phyloP scores from a whole-genome alignment of 176 grass and related monocot species.

The Themeda triandra region DNA sequence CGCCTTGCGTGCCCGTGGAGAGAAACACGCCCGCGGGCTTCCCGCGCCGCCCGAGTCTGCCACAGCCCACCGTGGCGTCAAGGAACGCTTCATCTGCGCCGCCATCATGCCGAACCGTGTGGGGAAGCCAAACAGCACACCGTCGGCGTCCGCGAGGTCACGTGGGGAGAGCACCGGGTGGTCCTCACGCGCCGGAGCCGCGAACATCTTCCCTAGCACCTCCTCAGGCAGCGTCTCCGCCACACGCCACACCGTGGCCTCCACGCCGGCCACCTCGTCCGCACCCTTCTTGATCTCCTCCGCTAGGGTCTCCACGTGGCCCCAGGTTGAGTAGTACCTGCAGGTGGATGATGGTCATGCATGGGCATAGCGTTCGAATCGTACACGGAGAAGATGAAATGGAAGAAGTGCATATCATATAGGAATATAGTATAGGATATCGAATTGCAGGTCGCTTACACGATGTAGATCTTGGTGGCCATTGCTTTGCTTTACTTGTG shows the following conservation, averaged over 20 bases:
- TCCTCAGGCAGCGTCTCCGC: not conserved
- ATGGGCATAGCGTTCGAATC: too few species aligned
- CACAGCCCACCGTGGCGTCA: conserved; percentile 32
- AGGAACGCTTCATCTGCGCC: conserved; percentile 42
- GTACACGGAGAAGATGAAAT: too few species aligned
- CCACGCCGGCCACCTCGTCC: not conserved
- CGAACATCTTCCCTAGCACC: not conserved
- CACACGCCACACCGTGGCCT: not conserved
- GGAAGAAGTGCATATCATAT: too few species aligned
- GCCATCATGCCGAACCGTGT: conserved; percentile 58
- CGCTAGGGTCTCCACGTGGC: not conserved
- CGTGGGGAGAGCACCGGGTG: not conserved
- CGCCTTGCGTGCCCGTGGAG: conserved; percentile 22
- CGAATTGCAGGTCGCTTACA: too few species aligned
- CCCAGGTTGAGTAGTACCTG: not conserved
- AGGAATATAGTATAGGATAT: too few species aligned
- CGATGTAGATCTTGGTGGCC: too few species aligned
- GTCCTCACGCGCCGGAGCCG: not conserved
- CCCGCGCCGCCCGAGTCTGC: conserved; percentile 26
- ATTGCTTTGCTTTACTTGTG: too few species aligned
- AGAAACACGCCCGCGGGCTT: conserved; percentile 43
- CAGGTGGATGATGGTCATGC: too few species aligned
- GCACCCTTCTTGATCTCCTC: not conserved
- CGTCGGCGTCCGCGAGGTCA: conserved; percentile 32
- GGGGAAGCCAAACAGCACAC: conserved; percentile 46